A percentile compares a stretch with the other conserved stretches of the same genome.
These are phyloP conservation scores for Lagerstroemia speciosa DNA, from an alignment of 345 rosid species.

Conservation along the genomic window DNA sequence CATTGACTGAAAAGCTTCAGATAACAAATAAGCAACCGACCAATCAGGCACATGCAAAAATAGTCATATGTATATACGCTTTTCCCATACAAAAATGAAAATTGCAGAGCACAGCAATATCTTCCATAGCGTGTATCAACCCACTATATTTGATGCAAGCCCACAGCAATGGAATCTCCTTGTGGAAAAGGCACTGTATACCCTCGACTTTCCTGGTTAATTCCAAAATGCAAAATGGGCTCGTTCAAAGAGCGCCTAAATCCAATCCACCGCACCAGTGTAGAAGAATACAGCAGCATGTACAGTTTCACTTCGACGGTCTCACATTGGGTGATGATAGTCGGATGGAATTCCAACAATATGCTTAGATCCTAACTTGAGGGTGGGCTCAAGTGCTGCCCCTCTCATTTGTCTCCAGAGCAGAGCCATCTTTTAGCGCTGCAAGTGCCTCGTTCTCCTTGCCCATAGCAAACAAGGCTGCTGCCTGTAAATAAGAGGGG, in stretches of 20 bases:
- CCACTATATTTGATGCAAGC: neutral
- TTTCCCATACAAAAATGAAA: too few relatives aligned
- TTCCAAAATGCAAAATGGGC: neutral
- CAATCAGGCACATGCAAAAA: too few relatives aligned
- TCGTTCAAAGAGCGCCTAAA: neutral
- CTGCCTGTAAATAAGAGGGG: conserved; percentile 69
- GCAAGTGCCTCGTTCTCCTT: conserved; percentile 64
- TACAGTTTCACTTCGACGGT: neutral
- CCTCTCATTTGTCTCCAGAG: conserved; percentile 49
- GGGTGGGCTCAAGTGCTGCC: neutral
- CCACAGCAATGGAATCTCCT: neutral
- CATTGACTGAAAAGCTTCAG: too few relatives aligned
- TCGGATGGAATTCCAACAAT: neutral
- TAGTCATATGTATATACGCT: too few relatives aligned
- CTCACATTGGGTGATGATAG: neutral
- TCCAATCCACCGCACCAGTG: neutral
- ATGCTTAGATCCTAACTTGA: neutral
- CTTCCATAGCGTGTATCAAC: neutral
- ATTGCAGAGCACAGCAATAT: too few relatives aligned
- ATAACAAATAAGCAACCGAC: too few relatives aligned
- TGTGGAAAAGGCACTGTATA: neutral
- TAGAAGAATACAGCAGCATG: neutral
- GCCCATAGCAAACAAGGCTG: conserved; percentile 48
- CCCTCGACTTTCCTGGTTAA: neutral
- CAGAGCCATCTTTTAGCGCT: conserved; percentile 57